A percentile compares a stretch with the other conserved stretches of the same genome.
Evolutionary conservation across 2,329 filamentous ascomycete genomes (phyloP).

Genomic region (Sclerotinia borealis): DNA sequence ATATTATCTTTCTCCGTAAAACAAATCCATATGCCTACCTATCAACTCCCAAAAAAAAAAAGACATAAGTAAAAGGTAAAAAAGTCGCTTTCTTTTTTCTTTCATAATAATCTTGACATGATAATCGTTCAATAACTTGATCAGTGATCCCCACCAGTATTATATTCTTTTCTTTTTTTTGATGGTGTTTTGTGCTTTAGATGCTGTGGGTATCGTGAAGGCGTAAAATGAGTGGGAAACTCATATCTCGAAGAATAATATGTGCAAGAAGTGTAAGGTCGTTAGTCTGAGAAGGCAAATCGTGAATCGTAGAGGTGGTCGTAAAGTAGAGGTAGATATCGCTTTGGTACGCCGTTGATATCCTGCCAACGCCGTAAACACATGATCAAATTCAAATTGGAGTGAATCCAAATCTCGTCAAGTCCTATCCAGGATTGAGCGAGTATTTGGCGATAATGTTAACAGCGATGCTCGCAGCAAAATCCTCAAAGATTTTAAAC

Average conservation of each 20-base stretch:
- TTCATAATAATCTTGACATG: slow-evolving; percentile 14
- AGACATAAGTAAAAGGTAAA: slow-evolving; percentile 8
- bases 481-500: slow-evolving; percentile 24
- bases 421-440: slow-evolving; percentile 30
- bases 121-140: slow-evolving; percentile 10
- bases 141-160: slow-evolving; percentile 6
- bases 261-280: slow-evolving; percentile 22
- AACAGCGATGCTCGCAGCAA: slow-evolving; percentile 17
- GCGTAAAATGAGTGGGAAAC: slow-evolving; percentile 22
- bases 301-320: slow-evolving; percentile 16
- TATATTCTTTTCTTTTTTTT: background rate
- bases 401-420: slow-evolving; percentile 27
- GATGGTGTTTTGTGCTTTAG: slow-evolving; percentile 14
- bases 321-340: slow-evolving; percentile 12
- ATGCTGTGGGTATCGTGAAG: slow-evolving; percentile 24
- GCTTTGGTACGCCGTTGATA: slow-evolving; percentile 18
- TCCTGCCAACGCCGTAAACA: slow-evolving; percentile 26
- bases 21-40: slow-evolving; percentile 3
- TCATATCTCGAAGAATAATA: slow-evolving; percentile 19
- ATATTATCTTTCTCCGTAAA: slow-evolving; percentile 4
- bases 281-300: slow-evolving; percentile 19
- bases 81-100: slow-evolving; percentile 6
- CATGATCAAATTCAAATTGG: slow-evolving; percentile 20
- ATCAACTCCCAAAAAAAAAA: slow-evolving; percentile 6
- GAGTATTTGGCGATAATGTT: slow-evolving; percentile 18